Conservation (phyloP, 352 stramenopile species). For the Globisporangium uncinulatum region DNA sequence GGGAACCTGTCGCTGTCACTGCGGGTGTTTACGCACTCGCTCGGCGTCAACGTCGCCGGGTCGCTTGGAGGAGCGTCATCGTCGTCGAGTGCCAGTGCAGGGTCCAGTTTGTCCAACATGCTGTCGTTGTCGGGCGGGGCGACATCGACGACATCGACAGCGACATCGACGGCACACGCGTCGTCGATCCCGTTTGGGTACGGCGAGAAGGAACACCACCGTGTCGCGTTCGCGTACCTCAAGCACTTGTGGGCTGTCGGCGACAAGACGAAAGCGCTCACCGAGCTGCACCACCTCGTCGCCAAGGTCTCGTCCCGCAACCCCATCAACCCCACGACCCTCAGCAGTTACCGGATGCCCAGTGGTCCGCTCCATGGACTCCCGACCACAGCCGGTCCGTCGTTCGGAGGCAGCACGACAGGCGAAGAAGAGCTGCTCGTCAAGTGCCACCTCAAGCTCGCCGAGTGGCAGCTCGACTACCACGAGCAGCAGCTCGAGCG, state of each 20-base stretch:
- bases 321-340: not conserved
- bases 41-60: constrained; percentile 47
- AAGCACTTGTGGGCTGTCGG: constrained; percentile 93
- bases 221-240: constrained; percentile 92
- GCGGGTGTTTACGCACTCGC: constrained; percentile 80
- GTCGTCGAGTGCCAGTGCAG: no score
- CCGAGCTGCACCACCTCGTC: constrained; percentile 81
- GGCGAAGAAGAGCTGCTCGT: constrained; percentile 72
- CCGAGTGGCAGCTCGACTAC: constrained; percentile 81
- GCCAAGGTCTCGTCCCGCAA: constrained; percentile 61
- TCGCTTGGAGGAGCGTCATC: constrained; percentile 10
- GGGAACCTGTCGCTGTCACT: constrained; percentile 81
- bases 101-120: constrained; percentile 26
- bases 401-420: constrained; percentile 2
- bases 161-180: constrained; percentile 39
- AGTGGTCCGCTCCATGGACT: constrained; percentile 4
- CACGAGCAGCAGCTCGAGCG: constrained; percentile 78
- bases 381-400: constrained; percentile 4
- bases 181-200: constrained; percentile 44
- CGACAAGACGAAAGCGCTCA: constrained; percentile 85
- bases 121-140: constrained; percentile 45
- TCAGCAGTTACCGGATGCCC: constrained; percentile 11
- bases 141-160: constrained; percentile 38
- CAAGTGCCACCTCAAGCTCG: constrained; percentile 80
- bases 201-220: constrained; percentile 87